Evolutionary conservation across 495 filamentous ascomycete species (phyloP), one percentile per base, ranked within the genome.

Genomic region (Glarea lozoyensis): DNA sequence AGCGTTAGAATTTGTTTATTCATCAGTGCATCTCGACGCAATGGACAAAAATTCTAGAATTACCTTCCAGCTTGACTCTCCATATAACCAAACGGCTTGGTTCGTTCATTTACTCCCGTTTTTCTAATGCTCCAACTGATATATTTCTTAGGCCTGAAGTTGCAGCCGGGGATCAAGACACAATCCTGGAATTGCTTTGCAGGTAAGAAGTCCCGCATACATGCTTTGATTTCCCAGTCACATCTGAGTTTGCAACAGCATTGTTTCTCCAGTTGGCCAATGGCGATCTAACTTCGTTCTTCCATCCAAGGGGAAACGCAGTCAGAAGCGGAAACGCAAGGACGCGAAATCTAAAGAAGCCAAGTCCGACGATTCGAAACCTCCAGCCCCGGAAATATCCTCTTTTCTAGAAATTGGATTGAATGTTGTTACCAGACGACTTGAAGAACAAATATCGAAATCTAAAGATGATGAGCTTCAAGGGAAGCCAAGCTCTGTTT

Each of bases 321-420:
- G 52, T 35, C 60, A 58, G 51, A 63, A 64, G 42, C 35, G 69
- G 33, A 70, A 69, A 38, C 31, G 37, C 7, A 39, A 38, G 10
- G 48, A 53, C 13, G 25, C 24, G 1, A 43, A 50, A 21, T 31
- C 36, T 15, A 43, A 44, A 19, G 35, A 49, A 13, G 21, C 47
- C 34, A 9, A 17, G n/a, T 15, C 32, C 42, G 32, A 19, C 48
- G n/a, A 19, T 33, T 30, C 37, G 37, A 33, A 34, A 10, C 60
- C 67, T 27, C 63, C 71, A 17, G 41, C 44, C 17, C 76, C 75
- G 15, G 68, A 71, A 19, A 45, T 81, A 9, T 50, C 60, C n/a
- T 49, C 60, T 7, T 64, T 71, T 48, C 42, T 84, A 29, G 71
- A 76, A 4, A 55, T 83, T 27, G 80, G 81, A 15, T 61, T 84